Base-by-base conservation (phyloP, 192 early-diverging fungal genomes). In the Coemansia sp. region DNA sequence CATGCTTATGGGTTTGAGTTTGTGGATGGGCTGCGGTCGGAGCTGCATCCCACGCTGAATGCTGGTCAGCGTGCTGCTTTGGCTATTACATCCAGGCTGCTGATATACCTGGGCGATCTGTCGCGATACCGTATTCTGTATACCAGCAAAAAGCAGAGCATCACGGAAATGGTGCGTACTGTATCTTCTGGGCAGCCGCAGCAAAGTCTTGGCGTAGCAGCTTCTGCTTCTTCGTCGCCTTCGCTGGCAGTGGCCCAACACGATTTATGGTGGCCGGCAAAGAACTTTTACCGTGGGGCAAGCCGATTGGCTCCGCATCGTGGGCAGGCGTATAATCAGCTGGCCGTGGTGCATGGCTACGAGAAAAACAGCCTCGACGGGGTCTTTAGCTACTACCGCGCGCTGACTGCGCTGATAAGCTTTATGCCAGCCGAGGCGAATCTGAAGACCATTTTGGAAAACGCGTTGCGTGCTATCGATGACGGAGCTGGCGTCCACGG, bases 281-380 rank as follows among this genome's bases (percentile, higher is more conserved):
- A 80, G 59, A 70, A 42, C 61, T 71, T 80, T 57, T 80, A 80
- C 57, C 69, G 65, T 45, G 68, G 61, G 1, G 77, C 77, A 5
- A 75, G 73, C 30, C 56, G 62, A 10, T 57, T 80, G 65, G 77
- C 77, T 36, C 77, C 77, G 33, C 72, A 71, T 38, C 77, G 77
- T 31, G 77, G 77, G 0, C 77, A 80, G 69, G 51, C 77, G 4
- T 69, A 80, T 22, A 80, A 80, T 66, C 77, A 80, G 63, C 68
- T 80, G 68, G 77, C 72, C 1, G 77, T 80, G 10, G 64, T 80
- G 52, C 64, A 63, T 45, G 77, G 77, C 0, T 71, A 74, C 54
- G 77, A 80, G 61, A 68, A 61, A 32, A 71, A 68, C 63, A 71
- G 40, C 31, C 59, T 80, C 3, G 72, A 74, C 40, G 66, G 67